Percentiles rank a stretch among this genome's conserved stretches.
Conservation (phyloP, 2,329 filamentous ascomycete species). For the Zymoseptoria tritici region DNA sequence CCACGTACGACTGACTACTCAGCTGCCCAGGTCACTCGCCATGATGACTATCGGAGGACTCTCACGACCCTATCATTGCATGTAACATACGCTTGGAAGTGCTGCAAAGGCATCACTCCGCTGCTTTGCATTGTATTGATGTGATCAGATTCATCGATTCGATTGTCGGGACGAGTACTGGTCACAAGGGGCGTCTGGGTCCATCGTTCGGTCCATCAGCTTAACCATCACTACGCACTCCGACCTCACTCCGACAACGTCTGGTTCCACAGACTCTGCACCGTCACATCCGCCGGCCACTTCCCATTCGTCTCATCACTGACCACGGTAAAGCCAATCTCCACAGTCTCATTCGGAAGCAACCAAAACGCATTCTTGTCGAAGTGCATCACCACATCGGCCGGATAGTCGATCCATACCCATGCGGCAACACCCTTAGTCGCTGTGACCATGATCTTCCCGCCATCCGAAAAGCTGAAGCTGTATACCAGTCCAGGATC, state of each 20-base stretch:
- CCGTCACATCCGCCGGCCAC: conserved; percentile 44
- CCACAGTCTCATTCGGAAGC: conserved; percentile 37
- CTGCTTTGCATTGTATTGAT: no score
- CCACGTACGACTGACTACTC: no score
- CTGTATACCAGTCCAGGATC: conserved; percentile 43
- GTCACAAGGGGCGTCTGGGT: no score
- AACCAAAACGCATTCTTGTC: conserved; percentile 49
- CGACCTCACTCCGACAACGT: conserved; percentile 18
- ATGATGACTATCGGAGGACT: no score
- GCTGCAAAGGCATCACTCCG: no score
- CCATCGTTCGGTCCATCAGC: no score
- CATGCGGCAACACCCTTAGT: conserved; percentile 44
- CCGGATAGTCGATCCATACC: conserved; percentile 50
- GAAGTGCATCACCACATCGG: conserved; percentile 44
- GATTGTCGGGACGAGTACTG: no score
- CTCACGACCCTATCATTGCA: no score
- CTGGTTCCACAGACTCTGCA: conserved; percentile 48
- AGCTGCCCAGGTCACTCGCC: no score
- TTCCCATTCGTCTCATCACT: conserved; percentile 37
- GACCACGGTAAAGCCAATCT: conserved; percentile 41
- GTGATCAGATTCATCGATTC: no score
- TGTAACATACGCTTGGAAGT: no score
- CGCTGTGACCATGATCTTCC: conserved; percentile 34
- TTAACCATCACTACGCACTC: not conserved
- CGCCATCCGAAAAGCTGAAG: conserved; percentile 31